A percentile compares a stretch with the other conserved stretches of the same genome.
phyloP scores from a whole-genome alignment of 306 rosid genomes.

The Delonix regia region DNA sequence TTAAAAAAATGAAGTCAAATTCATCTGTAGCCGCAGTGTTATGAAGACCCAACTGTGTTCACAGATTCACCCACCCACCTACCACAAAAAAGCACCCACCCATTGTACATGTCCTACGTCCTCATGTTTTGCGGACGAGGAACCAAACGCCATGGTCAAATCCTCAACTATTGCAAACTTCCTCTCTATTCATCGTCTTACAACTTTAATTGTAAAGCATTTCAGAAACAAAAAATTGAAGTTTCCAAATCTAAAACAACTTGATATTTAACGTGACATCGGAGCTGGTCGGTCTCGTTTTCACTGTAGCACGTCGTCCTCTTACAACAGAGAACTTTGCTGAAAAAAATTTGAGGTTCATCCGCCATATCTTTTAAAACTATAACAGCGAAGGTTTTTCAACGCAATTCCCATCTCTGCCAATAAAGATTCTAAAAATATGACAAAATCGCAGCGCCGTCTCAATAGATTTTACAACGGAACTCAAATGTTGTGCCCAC shows the following conservation, averaged over 20 bases:
- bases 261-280: not conserved
- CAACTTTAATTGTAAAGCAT: not conserved
- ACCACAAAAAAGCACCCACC: constrained; percentile 2
- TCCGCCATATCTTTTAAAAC: constrained; percentile 14
- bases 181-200: not conserved
- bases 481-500: not conserved
- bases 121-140: constrained; percentile 27
- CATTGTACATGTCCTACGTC: not conserved
- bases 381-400: not conserved
- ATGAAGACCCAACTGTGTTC: not conserved
- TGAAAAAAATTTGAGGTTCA: not conserved
- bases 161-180: not conserved
- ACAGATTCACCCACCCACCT: constrained; percentile 24
- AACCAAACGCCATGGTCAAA: constrained; percentile 28
- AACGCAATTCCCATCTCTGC: not conserved
- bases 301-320: constrained; percentile 40
- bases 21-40: not conserved
- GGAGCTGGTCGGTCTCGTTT: not conserved
- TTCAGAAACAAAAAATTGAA: not conserved
- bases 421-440: not conserved
- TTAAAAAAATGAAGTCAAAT: not conserved
- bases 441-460: not conserved
- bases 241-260: not conserved
- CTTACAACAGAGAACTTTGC: constrained; percentile 6
- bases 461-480: not conserved